These are phyloP conservation scores for Citrus maxima DNA, from an alignment of 345 rosid genomes.

Conservation along the genomic window DNA sequence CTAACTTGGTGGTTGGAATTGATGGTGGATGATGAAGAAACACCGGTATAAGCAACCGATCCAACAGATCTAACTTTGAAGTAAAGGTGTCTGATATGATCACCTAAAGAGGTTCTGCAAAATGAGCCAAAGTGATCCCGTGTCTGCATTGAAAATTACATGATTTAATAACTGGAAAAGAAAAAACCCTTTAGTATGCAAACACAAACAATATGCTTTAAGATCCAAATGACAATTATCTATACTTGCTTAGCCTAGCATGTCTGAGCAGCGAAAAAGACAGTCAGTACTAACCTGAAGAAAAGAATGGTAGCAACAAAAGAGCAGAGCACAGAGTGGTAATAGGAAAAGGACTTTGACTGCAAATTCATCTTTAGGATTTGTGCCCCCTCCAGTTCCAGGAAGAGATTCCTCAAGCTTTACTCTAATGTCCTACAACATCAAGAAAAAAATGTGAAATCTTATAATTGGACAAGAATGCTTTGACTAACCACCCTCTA, in stretches of 20 bases:
- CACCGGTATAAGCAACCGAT: constrained; percentile 51
- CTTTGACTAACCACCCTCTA: not conserved
- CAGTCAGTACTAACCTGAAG: constrained; percentile 39
- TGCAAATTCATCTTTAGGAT: constrained; percentile 57
- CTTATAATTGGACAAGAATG: not conserved
- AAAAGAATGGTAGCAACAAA: constrained; percentile 45
- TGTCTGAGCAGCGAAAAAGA: not conserved
- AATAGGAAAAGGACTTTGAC: constrained; percentile 71
- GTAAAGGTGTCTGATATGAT: constrained; percentile 60
- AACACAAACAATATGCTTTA: not conserved
- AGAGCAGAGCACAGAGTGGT: constrained; percentile 58
- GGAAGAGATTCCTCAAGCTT: constrained; percentile 82
- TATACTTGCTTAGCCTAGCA: not conserved
- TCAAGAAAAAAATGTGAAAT: not conserved
- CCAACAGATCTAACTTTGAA: constrained; percentile 57
- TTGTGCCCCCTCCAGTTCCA: constrained; percentile 85
- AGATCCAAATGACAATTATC: not conserved
- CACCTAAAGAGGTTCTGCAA: constrained; percentile 57
- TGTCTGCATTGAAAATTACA: constrained; percentile 38
- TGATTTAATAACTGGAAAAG: not conserved
- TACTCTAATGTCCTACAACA: constrained; percentile 58
- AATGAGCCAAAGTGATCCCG: constrained; percentile 40
- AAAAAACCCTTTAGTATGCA: not conserved
- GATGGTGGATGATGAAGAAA: constrained; percentile 49
- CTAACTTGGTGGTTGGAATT: constrained; percentile 53